Conservation (phyloP, 805 yeast genomes). For the Scheffersomyces spartinae region DNA sequence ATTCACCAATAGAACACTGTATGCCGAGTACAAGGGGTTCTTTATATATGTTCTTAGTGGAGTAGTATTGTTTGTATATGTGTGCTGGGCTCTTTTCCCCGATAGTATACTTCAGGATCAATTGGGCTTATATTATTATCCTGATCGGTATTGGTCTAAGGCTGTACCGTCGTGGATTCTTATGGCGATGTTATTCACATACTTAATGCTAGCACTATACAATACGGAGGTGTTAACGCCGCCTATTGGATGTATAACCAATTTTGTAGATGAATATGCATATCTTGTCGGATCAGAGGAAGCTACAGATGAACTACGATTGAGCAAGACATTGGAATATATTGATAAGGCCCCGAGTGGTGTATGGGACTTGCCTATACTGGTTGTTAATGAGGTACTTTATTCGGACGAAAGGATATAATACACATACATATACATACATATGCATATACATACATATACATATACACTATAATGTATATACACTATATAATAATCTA, state of each 20-base stretch:
- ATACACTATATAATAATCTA: no score
- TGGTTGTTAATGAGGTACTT: constrained; percentile 53
- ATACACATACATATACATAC: no score
- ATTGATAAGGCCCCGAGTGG: constrained; percentile 62
- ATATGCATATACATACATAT: no score
- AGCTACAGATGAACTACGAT: constrained; percentile 4
- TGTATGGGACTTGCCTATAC: constrained; percentile 75
- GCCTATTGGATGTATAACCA: constrained; percentile 44
- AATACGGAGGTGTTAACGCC: constrained; percentile 67
- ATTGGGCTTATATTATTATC: constrained; percentile 58
- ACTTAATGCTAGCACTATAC: constrained; percentile 59
- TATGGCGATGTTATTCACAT: constrained; percentile 60
- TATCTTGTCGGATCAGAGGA: constrained; percentile 14
- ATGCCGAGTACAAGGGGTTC: constrained; percentile 81
- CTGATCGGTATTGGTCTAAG: constrained; percentile 87
- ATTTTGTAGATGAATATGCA: constrained; percentile 59
- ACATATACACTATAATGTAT: no score
- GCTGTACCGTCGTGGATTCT: constrained; percentile 64
- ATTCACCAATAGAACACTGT: constrained; percentile 39
- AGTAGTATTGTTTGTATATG: constrained; percentile 41
- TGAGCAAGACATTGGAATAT: constrained; percentile 20
- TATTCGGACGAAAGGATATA: constrained; percentile 23
- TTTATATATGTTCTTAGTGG: constrained; percentile 64
- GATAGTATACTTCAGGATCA: constrained; percentile 34
- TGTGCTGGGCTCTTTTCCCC: constrained; percentile 71